Base-by-base conservation (phyloP, 768 basidiomycete genomes). In the Russula griseocarnosa region DNA sequence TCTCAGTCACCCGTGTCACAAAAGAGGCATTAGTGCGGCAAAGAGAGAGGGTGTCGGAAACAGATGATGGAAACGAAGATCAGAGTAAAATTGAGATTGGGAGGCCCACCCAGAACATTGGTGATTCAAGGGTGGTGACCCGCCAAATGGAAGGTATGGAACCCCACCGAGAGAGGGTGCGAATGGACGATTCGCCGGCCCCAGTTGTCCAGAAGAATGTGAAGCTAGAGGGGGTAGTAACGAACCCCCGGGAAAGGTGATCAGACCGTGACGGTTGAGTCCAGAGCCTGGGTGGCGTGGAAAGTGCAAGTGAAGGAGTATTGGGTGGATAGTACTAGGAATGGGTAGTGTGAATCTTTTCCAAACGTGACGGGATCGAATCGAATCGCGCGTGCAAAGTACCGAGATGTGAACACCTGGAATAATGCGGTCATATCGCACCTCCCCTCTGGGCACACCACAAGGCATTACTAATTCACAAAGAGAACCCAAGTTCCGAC, bases 141-240 rank as follows among this genome's bases (percentile, higher is more conserved):
- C 59, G 49, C 49, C n/a, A 46, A 60, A 44, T 40, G 38, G 47
- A 44, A 24, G 20, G 1, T 14, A 40, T 40, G 14, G 38, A 36
- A 36, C 36, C 36, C 36, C 36, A 14, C 13, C 36, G 36, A 24
- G 38, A 34, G 64, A 56, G 64, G 60, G 60, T 65, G 60, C 47
- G 60, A 65, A 56, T 40, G 54, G 60, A 52, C 59, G 55, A 52
- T 61, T 65, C 60, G 30, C 64, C 64, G 64, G 64, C 30, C 40
- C 64, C n/a, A 61, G 60, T 51, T 56, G 53, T 57, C 59, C 49
- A 61, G 64, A 65, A 65, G 64, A n/a, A 65, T 65, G 59, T 61
- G 64, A 65, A 56, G 42, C 55, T 7, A 61, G 47, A 38, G 49
- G 51, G 13, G 63, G 60, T 64, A 55, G 52, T 42, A 56, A 60